Evolutionary conservation across 1,284 basidiomycete species (phyloP).

Genomic region (Anthracocystis walkeri): DNA sequence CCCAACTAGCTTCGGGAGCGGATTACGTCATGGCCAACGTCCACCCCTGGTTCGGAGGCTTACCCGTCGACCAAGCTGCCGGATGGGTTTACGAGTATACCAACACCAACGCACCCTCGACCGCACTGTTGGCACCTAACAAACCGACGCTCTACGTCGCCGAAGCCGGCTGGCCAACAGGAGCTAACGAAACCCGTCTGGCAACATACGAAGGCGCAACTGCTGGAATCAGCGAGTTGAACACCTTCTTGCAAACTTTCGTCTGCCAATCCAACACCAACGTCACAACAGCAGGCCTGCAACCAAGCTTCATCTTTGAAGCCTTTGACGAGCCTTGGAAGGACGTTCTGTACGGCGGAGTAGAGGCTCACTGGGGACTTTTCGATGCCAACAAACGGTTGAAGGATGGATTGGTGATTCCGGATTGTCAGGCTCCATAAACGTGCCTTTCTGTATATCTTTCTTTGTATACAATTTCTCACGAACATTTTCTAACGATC

Average conservation of each 20-base stretch:
- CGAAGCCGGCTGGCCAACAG: conserved; percentile 93
- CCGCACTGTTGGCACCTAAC: conserved; percentile 72
- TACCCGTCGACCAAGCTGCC: conserved; percentile 78
- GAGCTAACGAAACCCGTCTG: conserved; percentile 67
- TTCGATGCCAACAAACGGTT: conserved; percentile 47
- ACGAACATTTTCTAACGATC: background rate
- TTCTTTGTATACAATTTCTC: conserved; percentile 2
- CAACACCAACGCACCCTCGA: conserved; percentile 73
- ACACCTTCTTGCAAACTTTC: conserved; percentile 81
- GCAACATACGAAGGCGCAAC: conserved; percentile 42
- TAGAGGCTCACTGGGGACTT: conserved; percentile 75
- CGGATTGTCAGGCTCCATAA: conserved; percentile 69
- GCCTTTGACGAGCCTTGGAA: conserved; percentile 90
- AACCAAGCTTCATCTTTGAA: conserved; percentile 71
- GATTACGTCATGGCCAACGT: conserved; percentile 82
- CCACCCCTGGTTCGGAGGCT: conserved; percentile 80
- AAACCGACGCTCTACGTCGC: conserved; percentile 80
- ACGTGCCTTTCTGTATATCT: background rate
- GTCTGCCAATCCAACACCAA: conserved; percentile 87
- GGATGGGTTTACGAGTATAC: conserved; percentile 77
- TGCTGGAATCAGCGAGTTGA: conserved; percentile 51
- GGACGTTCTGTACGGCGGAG: conserved; percentile 80
- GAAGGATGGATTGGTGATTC: conserved; percentile 70
- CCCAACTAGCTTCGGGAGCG: conserved; percentile 76
- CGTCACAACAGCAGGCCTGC: conserved; percentile 76